Base-by-base conservation (phyloP, 2,329 filamentous ascomycete genomes). In the Aspergillus arachidicola region DNA sequence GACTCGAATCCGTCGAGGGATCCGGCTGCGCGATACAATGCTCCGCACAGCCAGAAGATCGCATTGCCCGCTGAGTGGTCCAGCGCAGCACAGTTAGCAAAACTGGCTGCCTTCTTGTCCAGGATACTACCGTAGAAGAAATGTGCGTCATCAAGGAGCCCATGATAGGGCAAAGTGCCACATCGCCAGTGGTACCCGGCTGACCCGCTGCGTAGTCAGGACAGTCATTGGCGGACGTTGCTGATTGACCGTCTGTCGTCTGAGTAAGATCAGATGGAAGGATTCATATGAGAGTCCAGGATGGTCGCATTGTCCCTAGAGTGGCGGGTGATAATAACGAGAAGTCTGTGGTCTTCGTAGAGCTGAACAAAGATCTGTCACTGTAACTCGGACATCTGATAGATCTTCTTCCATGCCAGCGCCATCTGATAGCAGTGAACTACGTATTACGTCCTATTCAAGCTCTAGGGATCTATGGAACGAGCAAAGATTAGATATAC, bases 141-240 rank as follows among this genome's bases (percentile, higher is more conserved):
- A 94, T 94, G 76, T 90, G 88, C 28, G 91, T 93, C n/a, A 91
- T 99, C 80, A 97, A 97, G 77, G 93, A 97, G 78, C 91, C 85
- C 43, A 92, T 97, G 34, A 87, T 99, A 46, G 95, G 95, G 88
- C 92, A 5, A 93, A 92, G 70, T 96, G 93, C 76, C 90, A 91
- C 71, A 94, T 99, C 67, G 89, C 89, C 66, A 89, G 90, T 69
- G 93, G 93, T n/a, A 93, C 91, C 34, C 91, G 94, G 68, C 80
- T 99, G 51, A 89, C 88, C n/a, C 87, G 94, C 67, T 98, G 94
- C 77, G 79, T 98, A 55, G 81, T 98, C 23, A 97, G 98, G 93
- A 94, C 92, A 0, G 89, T 92, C 9, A 85, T 99, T 14, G 94
- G 92, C 16, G 91, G 92, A 71, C 90, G 91, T 50, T 94, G 90